phyloP scores from a whole-genome alignment of 257 asterid genomes.

The Lycium ferocissimum region DNA sequence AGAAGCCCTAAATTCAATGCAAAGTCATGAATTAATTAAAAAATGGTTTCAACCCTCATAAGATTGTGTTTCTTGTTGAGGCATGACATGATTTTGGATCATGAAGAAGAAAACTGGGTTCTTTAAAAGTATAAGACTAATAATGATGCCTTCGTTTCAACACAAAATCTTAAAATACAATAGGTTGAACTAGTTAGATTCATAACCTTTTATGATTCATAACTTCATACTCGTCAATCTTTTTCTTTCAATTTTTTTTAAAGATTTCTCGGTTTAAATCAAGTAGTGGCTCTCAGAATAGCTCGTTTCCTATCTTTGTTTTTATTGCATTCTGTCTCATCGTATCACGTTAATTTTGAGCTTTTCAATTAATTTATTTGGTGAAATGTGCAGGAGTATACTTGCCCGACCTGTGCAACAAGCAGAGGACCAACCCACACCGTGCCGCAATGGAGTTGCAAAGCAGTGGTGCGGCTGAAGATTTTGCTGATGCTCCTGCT shows the following conservation, averaged over 20 bases:
- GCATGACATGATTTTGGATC: background rate
- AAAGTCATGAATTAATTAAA: too few species aligned
- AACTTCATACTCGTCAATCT: too few species aligned
- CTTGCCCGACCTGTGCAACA: conserved; percentile 33
- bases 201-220: too few species aligned
- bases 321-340: background rate
- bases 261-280: too few species aligned
- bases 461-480: conserved; percentile 31
- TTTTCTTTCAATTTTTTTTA: too few species aligned
- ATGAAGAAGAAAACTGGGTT: too few species aligned
- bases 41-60: background rate
- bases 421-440: conserved; percentile 32
- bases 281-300: too few species aligned
- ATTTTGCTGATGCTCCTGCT: conserved; percentile 42
- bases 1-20: background rate
- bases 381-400: conserved; percentile 26
- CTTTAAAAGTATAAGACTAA: too few species aligned
- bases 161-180: too few species aligned
- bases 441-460: conserved; percentile 27
- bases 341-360: background rate
- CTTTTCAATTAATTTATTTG: background rate
- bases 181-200: too few species aligned
- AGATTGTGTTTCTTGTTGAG: background rate
- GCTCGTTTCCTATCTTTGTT: too few species aligned
- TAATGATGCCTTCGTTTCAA: too few species aligned